A percentile compares a stretch with the other conserved stretches of the same genome.
These are phyloP conservation scores for Pichia rugopelliculosa DNA, from an alignment of 805 yeast species.

Conservation along the genomic window DNA sequence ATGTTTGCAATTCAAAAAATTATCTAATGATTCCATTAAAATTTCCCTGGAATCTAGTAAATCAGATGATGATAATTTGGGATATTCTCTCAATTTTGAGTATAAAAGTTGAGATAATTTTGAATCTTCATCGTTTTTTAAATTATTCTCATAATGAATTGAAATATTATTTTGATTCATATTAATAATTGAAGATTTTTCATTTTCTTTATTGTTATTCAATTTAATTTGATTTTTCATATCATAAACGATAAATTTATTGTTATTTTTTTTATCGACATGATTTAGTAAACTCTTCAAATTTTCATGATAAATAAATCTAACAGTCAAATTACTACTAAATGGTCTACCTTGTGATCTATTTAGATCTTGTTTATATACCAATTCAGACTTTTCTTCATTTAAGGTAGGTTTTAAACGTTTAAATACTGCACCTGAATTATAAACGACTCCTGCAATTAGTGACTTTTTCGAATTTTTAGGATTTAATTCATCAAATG, in stretches of 20 bases:
- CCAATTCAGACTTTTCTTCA: conserved; percentile 4
- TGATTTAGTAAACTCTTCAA: conserved; percentile 20
- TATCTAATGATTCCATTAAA: conserved; percentile 3
- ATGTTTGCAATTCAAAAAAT: conserved; percentile 7
- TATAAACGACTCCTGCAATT: conserved; percentile 23
- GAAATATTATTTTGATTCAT: neutral
- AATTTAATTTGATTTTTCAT: conserved; percentile 4
- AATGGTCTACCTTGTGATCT: conserved; percentile 33
- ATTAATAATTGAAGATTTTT: neutral
- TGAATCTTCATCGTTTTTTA: neutral
- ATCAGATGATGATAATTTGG: too few species aligned
- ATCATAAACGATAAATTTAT: conserved; percentile 17
- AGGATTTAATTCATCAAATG: neutral
- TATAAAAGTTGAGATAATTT: neutral
- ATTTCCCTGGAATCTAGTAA: neutral
- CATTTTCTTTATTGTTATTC: neutral
- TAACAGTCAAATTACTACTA: conserved; percentile 21
- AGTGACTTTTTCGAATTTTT: conserved; percentile 9
- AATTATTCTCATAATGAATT: neutral
- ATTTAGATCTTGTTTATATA: conserved; percentile 1
- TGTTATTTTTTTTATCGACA: conserved; percentile 19
- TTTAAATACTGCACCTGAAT: conserved; percentile 22
- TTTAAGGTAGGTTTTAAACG: conserved; percentile 15
- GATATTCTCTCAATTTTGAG: neutral
- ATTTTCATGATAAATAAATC: conserved; percentile 24